Evolutionary conservation across 805 yeast species (phyloP).

Genomic region (Peterozyma xylosa): DNA sequence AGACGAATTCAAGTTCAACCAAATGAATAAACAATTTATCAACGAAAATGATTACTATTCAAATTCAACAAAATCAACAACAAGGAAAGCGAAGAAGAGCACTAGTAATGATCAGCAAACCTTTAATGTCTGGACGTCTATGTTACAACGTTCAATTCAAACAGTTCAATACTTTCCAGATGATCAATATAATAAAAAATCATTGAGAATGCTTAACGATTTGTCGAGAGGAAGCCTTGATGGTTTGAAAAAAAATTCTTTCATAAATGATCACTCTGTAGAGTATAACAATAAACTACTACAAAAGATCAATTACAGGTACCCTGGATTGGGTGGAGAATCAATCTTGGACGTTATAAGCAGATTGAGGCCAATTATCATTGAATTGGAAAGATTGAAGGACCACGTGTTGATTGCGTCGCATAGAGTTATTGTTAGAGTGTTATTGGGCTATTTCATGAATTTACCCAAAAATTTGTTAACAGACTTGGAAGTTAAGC

Average conservation of each 20-base stretch:
- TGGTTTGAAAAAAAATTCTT: constrained; percentile 22
- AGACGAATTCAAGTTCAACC: constrained; percentile 25
- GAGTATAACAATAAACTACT: constrained; percentile 21
- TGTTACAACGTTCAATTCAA: constrained; percentile 21
- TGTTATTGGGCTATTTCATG: constrained; percentile 27
- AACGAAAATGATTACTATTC: constrained; percentile 17
- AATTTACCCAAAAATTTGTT: constrained; percentile 26
- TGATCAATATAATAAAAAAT: constrained; percentile 20
- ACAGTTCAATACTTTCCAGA: constrained; percentile 23
- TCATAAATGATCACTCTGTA: constrained; percentile 16
- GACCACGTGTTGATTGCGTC: constrained; percentile 27
- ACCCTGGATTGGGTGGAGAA: constrained; percentile 30
- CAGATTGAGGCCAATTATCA: constrained; percentile 25
- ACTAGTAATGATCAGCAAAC: neutral
- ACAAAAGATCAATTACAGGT: constrained; percentile 24
- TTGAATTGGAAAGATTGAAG: constrained; percentile 25
- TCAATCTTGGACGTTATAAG: constrained; percentile 28
- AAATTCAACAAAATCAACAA: neutral
- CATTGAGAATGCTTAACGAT: constrained; percentile 26
- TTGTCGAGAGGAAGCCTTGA: constrained; percentile 26
- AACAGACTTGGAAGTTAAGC: constrained; percentile 29
- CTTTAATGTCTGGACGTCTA: constrained; percentile 28
- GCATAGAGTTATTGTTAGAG: constrained; percentile 26
- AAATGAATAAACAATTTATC: constrained; percentile 23
- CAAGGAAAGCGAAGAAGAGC: neutral